Conservation (phyloP, 495 filamentous ascomycete species). For the Ramalina peruviana region DNA sequence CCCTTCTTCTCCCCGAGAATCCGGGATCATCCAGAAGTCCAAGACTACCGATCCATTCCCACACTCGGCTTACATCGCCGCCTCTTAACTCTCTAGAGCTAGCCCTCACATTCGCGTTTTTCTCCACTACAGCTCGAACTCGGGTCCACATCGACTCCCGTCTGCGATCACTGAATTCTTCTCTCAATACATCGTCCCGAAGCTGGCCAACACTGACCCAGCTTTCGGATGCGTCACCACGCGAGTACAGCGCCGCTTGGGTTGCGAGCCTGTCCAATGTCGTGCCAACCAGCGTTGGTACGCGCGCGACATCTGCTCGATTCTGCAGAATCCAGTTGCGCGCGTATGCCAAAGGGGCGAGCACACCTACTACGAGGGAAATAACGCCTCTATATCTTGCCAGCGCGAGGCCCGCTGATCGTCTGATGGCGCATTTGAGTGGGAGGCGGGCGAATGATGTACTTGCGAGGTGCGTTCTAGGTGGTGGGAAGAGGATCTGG, state of each 20-base stretch:
- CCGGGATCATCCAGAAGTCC: constrained; percentile 25
- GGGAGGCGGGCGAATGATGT: constrained; percentile 79
- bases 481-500: constrained; percentile 52
- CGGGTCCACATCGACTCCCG: constrained; percentile 68
- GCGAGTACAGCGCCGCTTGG: constrained; percentile 63
- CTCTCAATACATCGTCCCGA: constrained; percentile 77
- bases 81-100: constrained; percentile 66
- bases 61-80: constrained; percentile 77
- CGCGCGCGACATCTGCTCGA: constrained; percentile 48
- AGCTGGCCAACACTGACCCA: constrained; percentile 80
- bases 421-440: constrained; percentile 72
- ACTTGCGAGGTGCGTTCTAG: constrained; percentile 58
- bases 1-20: constrained; percentile 10
- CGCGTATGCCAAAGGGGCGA: constrained; percentile 37
- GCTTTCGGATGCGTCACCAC: constrained; percentile 50
- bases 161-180: constrained; percentile 58
- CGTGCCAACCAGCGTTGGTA: constrained; percentile 67
- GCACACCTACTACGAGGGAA: constrained; percentile 49
- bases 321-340: constrained; percentile 40
- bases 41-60: constrained; percentile 83
- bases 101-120: constrained; percentile 81
- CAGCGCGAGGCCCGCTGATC: constrained; percentile 83
- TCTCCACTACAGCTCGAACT: constrained; percentile 73
- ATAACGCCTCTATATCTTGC: constrained; percentile 89
- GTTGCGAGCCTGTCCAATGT: constrained; percentile 69